Percentiles rank a stretch among this genome's conserved stretches.
These are phyloP conservation scores for Lanmaoa pseudosensibilis DNA, from an alignment of 768 basidiomycete species.

Conservation along the genomic window DNA sequence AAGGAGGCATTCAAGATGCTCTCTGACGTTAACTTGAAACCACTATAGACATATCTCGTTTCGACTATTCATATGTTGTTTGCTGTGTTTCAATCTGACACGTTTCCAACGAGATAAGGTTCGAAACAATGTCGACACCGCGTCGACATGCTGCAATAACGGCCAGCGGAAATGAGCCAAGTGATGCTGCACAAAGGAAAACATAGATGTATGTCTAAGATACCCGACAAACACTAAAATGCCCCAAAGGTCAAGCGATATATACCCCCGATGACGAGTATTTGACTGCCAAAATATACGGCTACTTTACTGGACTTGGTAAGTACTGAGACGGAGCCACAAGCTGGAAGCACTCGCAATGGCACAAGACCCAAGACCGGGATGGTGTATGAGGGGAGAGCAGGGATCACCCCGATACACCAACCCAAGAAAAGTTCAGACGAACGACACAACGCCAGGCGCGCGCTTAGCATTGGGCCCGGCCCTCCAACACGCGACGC, in stretches of 20 bases:
- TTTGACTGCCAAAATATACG: conserved; percentile 15
- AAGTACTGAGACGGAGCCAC: conserved; percentile 21
- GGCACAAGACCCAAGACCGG: conserved; percentile 20
- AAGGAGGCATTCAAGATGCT: conserved; percentile 89
- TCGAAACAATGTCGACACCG: background rate
- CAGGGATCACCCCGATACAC: background rate
- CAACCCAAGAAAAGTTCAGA: conserved; percentile 12
- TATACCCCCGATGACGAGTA: conserved; percentile 7
- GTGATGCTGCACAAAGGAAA: no score
- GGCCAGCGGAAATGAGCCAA: background rate
- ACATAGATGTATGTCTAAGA: conserved; percentile 5
- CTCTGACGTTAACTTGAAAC: conserved; percentile 78
- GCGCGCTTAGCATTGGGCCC: background rate
- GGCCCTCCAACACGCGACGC: background rate
- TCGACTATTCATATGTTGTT: background rate
- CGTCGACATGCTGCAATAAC: background rate
- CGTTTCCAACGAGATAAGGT: background rate
- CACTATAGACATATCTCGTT: conserved; percentile 37
- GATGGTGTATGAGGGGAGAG: background rate
- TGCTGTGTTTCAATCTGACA: background rate
- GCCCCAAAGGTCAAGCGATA: conserved; percentile 2
- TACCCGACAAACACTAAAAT: background rate
- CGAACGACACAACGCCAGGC: conserved; percentile 2
- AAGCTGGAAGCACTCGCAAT: conserved; percentile 19
- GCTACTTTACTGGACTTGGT: conserved; percentile 25